Percentiles rank a stretch among this genome's conserved stretches.
phyloP scores from a whole-genome alignment of 768 basidiomycete species.

The Chlorophyllum brunneum region DNA sequence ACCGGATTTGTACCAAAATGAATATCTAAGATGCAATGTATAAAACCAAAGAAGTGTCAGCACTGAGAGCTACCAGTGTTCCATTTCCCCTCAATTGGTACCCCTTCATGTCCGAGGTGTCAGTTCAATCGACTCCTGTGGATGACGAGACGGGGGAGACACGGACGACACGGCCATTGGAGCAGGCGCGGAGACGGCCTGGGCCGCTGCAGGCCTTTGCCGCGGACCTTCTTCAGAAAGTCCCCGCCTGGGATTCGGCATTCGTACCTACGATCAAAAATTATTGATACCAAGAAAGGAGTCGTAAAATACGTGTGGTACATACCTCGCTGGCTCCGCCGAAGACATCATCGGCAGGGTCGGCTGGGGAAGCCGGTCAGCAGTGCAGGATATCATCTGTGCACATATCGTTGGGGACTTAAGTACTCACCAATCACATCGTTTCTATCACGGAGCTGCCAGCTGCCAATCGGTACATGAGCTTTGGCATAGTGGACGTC shows the following conservation, averaged over 20 bases:
- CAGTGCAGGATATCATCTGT: not conserved
- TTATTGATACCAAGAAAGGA: constrained; percentile 4
- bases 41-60: not conserved
- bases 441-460: constrained; percentile 50
- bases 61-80: not conserved
- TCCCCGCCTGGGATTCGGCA: constrained; percentile 25
- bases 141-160: constrained; percentile 10
- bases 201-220: constrained; percentile 13
- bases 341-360: constrained; percentile 41
- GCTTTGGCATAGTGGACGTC: constrained; percentile 17
- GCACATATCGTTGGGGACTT: not conserved
- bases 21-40: not conserved
- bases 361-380: constrained; percentile 15
- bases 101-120: constrained; percentile 21
- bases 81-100: not conserved
- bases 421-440: constrained; percentile 41
- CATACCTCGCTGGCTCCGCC: constrained; percentile 34
- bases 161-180: not conserved
- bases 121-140: constrained; percentile 31
- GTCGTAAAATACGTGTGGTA: not conserved
- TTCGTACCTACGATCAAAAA: constrained; percentile 8
- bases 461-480: constrained; percentile 35
- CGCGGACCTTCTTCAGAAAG: constrained; percentile 19
- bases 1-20: not conserved
- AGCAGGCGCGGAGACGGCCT: constrained; percentile 12